Conservation (phyloP, 148 eudicot genomes). For the Rhododendron simsii region DNA sequence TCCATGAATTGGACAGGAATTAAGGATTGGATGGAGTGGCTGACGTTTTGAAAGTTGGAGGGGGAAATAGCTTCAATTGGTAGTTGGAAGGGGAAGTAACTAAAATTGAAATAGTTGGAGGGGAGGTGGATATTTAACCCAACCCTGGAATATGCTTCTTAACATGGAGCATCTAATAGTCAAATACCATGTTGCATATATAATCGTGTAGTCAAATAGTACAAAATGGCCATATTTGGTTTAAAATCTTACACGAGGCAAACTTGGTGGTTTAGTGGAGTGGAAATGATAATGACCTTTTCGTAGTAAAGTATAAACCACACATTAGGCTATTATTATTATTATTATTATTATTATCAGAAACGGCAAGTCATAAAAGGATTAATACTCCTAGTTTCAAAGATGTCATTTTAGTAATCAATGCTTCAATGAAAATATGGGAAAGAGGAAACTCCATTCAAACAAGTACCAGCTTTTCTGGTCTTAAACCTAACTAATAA, state of each 20-base stretch:
- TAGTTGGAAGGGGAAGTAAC: too few relatives aligned
- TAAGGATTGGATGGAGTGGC: too few relatives aligned
- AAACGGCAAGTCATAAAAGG: neutral
- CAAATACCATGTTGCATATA: neutral
- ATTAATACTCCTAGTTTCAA: neutral
- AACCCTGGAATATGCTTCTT: neutral
- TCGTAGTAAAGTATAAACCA: neutral
- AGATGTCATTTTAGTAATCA: neutral
- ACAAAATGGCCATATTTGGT: neutral
- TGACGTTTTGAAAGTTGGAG: too few relatives aligned
- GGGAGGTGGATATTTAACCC: too few relatives aligned
- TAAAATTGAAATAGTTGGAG: too few relatives aligned
- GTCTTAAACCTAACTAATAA: neutral
- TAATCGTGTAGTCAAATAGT: neutral
- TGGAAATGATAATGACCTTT: neutral
- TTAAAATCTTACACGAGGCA: neutral
- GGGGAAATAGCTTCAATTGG: too few relatives aligned
- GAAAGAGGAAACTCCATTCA: neutral
- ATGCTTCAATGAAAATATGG: neutral
- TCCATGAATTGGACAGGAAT: too few relatives aligned
- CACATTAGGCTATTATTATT: neutral
- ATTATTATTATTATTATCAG: neutral
- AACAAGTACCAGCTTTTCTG: neutral
- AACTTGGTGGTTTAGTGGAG: neutral
- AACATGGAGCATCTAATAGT: neutral